A percentile compares a stretch with the other conserved stretches of the same genome.
These are phyloP conservation scores for Plasmodium billcollinsi DNA, from an alignment of 169 alveolate species.

Conservation along the genomic window DNA sequence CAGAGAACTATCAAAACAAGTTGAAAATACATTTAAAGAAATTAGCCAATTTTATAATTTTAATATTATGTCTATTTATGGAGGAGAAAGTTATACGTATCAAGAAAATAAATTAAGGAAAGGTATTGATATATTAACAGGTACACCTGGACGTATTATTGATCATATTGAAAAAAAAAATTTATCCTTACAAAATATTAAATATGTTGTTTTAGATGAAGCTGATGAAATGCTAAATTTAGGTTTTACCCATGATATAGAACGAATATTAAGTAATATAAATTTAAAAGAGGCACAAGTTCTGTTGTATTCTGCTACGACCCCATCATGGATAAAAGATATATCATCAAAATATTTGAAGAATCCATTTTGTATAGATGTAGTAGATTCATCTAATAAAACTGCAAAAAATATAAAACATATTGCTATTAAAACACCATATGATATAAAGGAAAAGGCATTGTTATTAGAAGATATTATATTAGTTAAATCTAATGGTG, in stretches of 20 bases:
- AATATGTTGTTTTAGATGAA: conserved; percentile 95
- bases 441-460: conserved; percentile 74
- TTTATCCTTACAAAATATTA: conserved; percentile 89
- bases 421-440: conserved; percentile 57
- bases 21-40: conserved; percentile 81
- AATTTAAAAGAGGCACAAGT: conserved; percentile 78
- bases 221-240: conserved; percentile 98
- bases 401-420: conserved; percentile 44
- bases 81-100: conserved; percentile 93
- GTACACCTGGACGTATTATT: conserved; percentile 98
- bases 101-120: conserved; percentile 93
- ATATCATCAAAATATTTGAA: conserved; percentile 85
- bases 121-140: conserved; percentile 95
- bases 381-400: conserved; percentile 50
- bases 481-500: conserved; percentile 79
- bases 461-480: conserved; percentile 57
- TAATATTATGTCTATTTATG: conserved; percentile 87
- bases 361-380: conserved; percentile 80
- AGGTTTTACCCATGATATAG: conserved; percentile 97
- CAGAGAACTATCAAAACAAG: conserved; percentile 91
- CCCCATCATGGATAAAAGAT: conserved; percentile 87
- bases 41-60: conserved; percentile 82
- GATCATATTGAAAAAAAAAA: conserved; percentile 94
- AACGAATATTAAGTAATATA: conserved; percentile 88
- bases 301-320: conserved; percentile 88